Percentiles rank a stretch among this genome's conserved stretches.
phyloP scores from a whole-genome alignment of 192 early-diverging fungal genomes.

The Dimargaris verticillata region DNA sequence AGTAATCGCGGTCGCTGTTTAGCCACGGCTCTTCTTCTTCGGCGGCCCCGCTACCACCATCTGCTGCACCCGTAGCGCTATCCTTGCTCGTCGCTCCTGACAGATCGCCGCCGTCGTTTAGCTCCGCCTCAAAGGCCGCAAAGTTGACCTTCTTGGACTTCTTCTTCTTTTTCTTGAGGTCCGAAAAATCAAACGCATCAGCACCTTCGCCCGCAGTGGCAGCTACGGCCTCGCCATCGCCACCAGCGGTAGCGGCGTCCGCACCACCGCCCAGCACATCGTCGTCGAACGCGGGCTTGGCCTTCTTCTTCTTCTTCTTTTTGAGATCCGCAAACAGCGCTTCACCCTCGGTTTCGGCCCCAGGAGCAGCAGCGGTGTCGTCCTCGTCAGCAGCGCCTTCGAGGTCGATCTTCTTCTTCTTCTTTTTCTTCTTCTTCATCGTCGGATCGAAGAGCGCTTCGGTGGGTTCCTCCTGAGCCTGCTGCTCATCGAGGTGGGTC shows the following conservation, averaged over 20 bases:
- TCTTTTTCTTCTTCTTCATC: constrained; percentile 11
- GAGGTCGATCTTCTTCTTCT: constrained; percentile 12
- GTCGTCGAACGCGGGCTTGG: constrained; percentile 25
- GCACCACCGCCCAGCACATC: constrained; percentile 5
- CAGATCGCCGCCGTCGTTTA: constrained; percentile 33
- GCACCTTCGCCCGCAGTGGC: constrained; percentile 13
- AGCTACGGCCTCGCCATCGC: constrained; percentile 11
- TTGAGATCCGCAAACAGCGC: constrained; percentile 14
- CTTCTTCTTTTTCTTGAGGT: constrained; percentile 42
- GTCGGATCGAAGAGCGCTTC: constrained; percentile 10
- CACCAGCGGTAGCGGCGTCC: constrained; percentile 17
- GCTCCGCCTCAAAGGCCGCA: constrained; percentile 72
- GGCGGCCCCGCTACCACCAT: constrained; percentile 20
- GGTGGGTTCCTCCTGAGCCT: background rate
- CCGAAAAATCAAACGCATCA: constrained; percentile 26
- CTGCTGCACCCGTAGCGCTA: constrained; percentile 24
- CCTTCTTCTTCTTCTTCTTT: constrained; percentile 32
- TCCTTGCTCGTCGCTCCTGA: constrained; percentile 27
- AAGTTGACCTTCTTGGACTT: constrained; percentile 37
- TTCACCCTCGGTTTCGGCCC: background rate
- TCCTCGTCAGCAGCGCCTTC: background rate
- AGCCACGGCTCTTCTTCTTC: constrained; percentile 64
- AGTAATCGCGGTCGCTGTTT: constrained; percentile 80
- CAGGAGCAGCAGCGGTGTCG: background rate
- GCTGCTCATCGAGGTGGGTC: constrained; percentile 6